Evolutionary conservation across 1,284 basidiomycete species (phyloP), one percentile per base, ranked within the genome.

Genomic region (Agroathelia rolfsii): DNA sequence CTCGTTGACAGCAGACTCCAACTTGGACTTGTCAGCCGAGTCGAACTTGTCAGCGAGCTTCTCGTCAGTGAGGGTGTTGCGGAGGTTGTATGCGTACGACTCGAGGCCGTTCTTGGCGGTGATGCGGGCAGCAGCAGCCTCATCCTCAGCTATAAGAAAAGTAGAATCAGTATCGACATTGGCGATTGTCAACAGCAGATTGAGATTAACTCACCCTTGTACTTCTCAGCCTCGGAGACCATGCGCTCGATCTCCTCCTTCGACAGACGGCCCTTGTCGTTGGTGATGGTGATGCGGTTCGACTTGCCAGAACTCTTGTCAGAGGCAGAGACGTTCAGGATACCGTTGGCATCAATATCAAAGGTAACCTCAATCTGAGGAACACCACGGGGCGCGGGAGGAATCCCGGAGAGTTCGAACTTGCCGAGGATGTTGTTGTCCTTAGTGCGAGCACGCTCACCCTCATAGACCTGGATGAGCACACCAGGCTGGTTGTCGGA

Each of bases 401-500:
- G 94, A 51, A 98, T 97, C 43, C 93, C 93, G 35, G 92, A 82
- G 34, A 97, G 85, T 66, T 97, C 93, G 68, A 97, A 98, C 68
- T 97, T 95, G 56, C 94, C 94, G 61, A 98, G 88, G 35, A 97
- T 61, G 72, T 96, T 96, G 76, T 96, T 97, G 70, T 98, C 95
- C 76, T 96, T 97, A 45, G 93, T 96, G 54, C 92, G 86, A 34
- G 93, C 88, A 73, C 94, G 92, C 67, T 98, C 95, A 66, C 95
- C 94, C 74, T 98, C 94, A 66, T 76, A 98, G 40, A 98, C 94
- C 62, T 96, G 94, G 64, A 98, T 96, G 53, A 96, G 75, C 37
- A 98, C 94, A 75, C 89, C 89, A 41, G 93, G 90, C 62, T 98
- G 95, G 74, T 98, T 97, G 73, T 98, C 94, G 45, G 92, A 83